Evolutionary conservation across 1,284 basidiomycete genomes (phyloP), one percentile per base, ranked within the genome.

Genomic region (Rhodotorula sp.): DNA sequence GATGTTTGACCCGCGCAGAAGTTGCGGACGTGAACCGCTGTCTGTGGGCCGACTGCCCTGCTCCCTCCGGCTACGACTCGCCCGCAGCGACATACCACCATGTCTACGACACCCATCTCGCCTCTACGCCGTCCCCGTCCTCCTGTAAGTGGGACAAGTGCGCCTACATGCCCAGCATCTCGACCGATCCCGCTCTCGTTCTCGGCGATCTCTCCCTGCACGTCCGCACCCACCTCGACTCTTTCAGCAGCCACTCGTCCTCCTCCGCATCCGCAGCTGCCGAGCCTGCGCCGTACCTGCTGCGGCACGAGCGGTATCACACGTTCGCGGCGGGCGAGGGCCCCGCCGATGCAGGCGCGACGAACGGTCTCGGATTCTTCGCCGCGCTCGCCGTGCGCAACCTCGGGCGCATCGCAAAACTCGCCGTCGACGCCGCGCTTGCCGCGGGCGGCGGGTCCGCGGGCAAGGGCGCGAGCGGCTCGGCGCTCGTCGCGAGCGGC

Each of bases 301-400:
- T 74, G n/a, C 59, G 60, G 5, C 63, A 67, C 63, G 53, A 65
- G 48, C 65, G 71, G 21, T 71, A 70, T 62, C 72, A 71, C 67
- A 54, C 53, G 16, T 54, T 34, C 53, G 53, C 53, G 16, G 74
- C 67, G 48, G 61, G 60, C 49, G n/a, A 67, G 70, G 50, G 57
- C 67, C 4, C 41, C 54, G 1, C 45, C 57, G 48, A 65, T 60
- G 21, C 73, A 71, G 41, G 27, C 53, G 25, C 62, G n/a, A 21
- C 44, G 3, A 10, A 41, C 72, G 62, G 62, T 7, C 25, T 55
- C 44, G 62, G 62, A 7, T 61, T 75, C 62, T 71, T 77, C 46
- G 55, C 71, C 16, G 72, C 72, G 48, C 67, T 77, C 27, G 68
- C 73, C n/a, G 41, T 78, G 4, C 64, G 76, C 12, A 78, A 78